A percentile compares a stretch with the other conserved stretches of the same genome.
Evolutionary conservation across 345 rosid species (phyloP).

Genomic region (Firmiana major): DNA sequence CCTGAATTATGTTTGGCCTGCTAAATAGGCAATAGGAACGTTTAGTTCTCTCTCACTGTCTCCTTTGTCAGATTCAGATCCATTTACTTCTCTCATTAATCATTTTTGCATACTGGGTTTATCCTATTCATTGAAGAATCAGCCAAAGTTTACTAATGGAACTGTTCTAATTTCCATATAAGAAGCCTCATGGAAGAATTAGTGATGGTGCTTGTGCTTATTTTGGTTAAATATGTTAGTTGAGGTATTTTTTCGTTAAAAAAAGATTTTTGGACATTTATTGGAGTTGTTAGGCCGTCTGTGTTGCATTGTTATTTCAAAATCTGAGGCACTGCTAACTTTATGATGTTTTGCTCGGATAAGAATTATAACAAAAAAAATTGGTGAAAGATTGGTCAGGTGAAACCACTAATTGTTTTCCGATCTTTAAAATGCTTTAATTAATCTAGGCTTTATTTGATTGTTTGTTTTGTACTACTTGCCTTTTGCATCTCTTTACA

Average conservation of each 20-base stretch:
- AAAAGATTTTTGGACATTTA: neutral
- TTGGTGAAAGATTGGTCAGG: neutral
- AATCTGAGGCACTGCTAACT: neutral
- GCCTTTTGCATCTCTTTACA: neutral
- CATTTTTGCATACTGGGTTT: neutral
- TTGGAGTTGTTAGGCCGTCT: neutral
- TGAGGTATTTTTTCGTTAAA: neutral
- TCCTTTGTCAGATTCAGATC: neutral
- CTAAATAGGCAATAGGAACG: neutral
- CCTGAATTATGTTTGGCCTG: neutral
- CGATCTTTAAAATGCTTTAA: neutral
- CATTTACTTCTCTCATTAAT: too few relatives aligned
- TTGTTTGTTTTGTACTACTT: neutral
- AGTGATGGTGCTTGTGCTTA: neutral
- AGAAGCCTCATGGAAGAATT: neutral
- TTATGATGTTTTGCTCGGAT: neutral
- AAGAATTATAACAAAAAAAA: neutral
- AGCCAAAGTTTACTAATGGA: neutral
- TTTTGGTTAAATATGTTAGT: neutral
- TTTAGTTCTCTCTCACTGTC: neutral
- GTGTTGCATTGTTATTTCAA: neutral
- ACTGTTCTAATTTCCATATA: neutral
- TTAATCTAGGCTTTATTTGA: constrained; percentile 1
- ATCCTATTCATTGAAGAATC: neutral
- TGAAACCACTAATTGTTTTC: neutral